Conservation (phyloP, 306 rosid species). For the Rosa chinensis region DNA sequence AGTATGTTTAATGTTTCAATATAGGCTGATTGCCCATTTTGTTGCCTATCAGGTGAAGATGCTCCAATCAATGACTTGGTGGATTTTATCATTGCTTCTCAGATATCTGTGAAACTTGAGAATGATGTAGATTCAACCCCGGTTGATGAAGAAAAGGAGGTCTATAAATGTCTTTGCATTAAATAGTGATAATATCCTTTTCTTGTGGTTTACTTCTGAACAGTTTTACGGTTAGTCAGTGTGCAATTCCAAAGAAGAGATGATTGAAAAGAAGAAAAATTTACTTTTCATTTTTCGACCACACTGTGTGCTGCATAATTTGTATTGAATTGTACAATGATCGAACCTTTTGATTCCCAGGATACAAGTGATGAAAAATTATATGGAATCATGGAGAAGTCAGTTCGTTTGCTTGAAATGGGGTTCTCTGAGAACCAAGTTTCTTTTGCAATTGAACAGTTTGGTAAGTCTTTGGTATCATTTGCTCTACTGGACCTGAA, state of each 20-base stretch:
- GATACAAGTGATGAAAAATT: conserved; percentile 47
- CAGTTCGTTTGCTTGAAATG: conserved; percentile 85
- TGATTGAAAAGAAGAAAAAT: background rate
- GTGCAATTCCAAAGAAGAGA: background rate
- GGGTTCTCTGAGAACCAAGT: conserved; percentile 92
- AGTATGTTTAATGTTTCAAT: background rate
- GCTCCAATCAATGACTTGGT: conserved; percentile 74
- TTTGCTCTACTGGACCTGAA: conserved; percentile 1
- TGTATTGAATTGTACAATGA: background rate
- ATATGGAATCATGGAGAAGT: conserved; percentile 86
- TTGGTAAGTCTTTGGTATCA: conserved; percentile 56
- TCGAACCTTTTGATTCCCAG: conserved; percentile 36
- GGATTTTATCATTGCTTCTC: conserved; percentile 80
- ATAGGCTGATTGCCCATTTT: conserved; percentile 1
- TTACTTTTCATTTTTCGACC: background rate
- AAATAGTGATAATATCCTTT: background rate
- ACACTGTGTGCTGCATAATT: background rate
- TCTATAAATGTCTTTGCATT: conserved; percentile 21
- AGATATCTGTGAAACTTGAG: conserved; percentile 65
- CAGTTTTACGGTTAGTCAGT: background rate
- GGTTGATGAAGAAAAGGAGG: conserved; percentile 55
- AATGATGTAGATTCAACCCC: conserved; percentile 40
- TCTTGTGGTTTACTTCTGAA: background rate
- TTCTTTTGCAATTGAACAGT: conserved; percentile 75
- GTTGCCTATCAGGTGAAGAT: conserved; percentile 54